A percentile compares a stretch with the other conserved stretches of the same genome.
These are phyloP conservation scores for Pythium volutum DNA, from an alignment of 352 stramenopile species.

Conservation along the genomic window DNA sequence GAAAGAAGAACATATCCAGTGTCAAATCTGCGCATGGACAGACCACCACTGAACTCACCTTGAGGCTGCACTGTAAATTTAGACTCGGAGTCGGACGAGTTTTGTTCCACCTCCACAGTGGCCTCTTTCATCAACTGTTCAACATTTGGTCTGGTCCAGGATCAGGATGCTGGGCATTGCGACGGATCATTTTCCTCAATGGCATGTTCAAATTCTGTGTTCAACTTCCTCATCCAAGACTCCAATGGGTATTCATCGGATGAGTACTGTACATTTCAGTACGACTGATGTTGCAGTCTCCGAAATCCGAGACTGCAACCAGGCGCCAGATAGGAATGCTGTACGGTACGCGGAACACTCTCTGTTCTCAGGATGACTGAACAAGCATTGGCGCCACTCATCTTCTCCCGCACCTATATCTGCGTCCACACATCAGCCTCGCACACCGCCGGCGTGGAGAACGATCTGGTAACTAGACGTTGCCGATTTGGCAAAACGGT, in stretches of 20 bases:
- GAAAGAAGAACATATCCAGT: constrained; percentile 15
- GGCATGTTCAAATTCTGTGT: not conserved
- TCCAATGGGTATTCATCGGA: too few species aligned
- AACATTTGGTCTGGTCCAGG: not conserved
- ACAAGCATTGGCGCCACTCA: not conserved
- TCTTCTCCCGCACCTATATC: too few species aligned
- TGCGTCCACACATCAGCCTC: too few species aligned
- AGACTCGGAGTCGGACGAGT: constrained; percentile 1
- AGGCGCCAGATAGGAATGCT: too few species aligned
- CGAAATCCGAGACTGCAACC: too few species aligned
- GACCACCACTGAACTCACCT: constrained; percentile 25
- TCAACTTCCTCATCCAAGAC: not conserved
- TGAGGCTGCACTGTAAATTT: constrained; percentile 6
- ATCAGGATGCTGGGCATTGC: not conserved
- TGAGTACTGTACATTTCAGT: not conserved
- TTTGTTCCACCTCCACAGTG: not conserved
- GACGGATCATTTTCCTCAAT: not conserved
- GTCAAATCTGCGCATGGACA: constrained; percentile 27
- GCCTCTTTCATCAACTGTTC: not conserved
- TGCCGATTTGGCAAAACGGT: too few species aligned
- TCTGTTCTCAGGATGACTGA: not conserved
- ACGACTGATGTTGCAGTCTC: not conserved
- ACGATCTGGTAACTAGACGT: too few species aligned
- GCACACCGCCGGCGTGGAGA: too few species aligned
- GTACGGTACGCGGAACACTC: too few species aligned